Percentiles rank a stretch among this genome's conserved stretches.
Evolutionary conservation across 2,329 filamentous ascomycete genomes (phyloP).

Genomic region (Botrytis paeoniae): DNA sequence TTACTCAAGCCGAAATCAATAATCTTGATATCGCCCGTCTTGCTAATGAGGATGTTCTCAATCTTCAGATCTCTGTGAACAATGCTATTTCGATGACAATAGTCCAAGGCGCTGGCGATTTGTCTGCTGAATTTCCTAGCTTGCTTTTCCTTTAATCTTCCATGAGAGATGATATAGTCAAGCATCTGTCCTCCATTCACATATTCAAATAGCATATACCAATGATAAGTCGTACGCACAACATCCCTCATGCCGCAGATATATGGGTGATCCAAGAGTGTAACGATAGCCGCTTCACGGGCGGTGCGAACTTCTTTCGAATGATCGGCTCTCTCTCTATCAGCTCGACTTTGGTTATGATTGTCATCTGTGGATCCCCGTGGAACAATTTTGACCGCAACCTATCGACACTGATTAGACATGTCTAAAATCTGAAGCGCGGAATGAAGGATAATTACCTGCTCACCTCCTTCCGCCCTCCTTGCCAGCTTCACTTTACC

Average conservation of each 20-base stretch:
- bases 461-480: slow-evolving; percentile 84
- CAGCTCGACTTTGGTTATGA: slow-evolving; percentile 61
- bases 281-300: slow-evolving; percentile 93
- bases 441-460: slow-evolving; percentile 52
- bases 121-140: slow-evolving; percentile 96
- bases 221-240: slow-evolving; percentile 93
- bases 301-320: slow-evolving; percentile 96
- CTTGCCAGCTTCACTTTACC: slow-evolving; percentile 96
- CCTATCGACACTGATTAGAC: slow-evolving; percentile 50
- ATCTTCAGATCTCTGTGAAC: slow-evolving; percentile 98
- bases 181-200: slow-evolving; percentile 99
- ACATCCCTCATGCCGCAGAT: slow-evolving; percentile 96
- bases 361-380: slow-evolving; percentile 80
- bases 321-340: slow-evolving; percentile 88
- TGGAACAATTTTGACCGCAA: slow-evolving; percentile 96
- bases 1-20: slow-evolving; percentile 99
- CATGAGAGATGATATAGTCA: slow-evolving; percentile 98
- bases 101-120: slow-evolving; percentile 94
- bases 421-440: background rate
- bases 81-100: slow-evolving; percentile 97
- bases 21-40: slow-evolving; percentile 98
- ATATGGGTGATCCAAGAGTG: slow-evolving; percentile 88
- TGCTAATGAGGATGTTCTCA: slow-evolving; percentile 98
- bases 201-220: slow-evolving; percentile 99
- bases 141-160: slow-evolving; percentile 96